Evolutionary conservation across 225 moss, liverwort and hornwort genomes (phyloP).

Genomic region (Lunularia cruciata): DNA sequence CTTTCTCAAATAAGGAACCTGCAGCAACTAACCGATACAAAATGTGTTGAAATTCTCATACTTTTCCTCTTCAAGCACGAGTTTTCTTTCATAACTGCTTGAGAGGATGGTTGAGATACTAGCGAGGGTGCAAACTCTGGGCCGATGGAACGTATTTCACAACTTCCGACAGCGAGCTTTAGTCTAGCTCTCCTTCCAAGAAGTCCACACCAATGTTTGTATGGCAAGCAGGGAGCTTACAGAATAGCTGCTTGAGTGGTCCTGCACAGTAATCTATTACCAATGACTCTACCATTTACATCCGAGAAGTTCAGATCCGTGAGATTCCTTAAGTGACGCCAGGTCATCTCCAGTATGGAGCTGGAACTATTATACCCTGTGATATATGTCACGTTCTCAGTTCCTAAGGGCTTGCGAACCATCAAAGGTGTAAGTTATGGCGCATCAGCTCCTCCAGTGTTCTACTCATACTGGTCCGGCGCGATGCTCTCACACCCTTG

Average conservation of each 20-base stretch:
- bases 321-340: neutral
- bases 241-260: no score
- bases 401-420: neutral
- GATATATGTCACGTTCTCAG: no score
- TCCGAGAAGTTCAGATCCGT: neutral
- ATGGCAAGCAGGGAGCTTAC: no score
- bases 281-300: neutral
- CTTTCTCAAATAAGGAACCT: neutral
- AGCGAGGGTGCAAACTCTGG: no score
- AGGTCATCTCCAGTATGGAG: neutral
- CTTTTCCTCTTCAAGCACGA: no score
- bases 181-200: no score
- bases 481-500: slow-evolving; percentile 25
- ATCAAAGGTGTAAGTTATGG: slow-evolving; percentile 37
- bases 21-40: neutral
- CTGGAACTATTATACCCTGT: neutral
- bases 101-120: no score
- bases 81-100: no score
- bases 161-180: neutral
- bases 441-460: slow-evolving; percentile 47
- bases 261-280: no score
- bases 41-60: no score
- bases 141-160: neutral
- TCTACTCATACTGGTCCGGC: slow-evolving; percentile 36
- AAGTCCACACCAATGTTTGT: no score